A percentile compares a stretch with the other conserved stretches of the same genome.
Evolutionary conservation across 305 asterid species (phyloP).

Genomic region (Withania somnifera): DNA sequence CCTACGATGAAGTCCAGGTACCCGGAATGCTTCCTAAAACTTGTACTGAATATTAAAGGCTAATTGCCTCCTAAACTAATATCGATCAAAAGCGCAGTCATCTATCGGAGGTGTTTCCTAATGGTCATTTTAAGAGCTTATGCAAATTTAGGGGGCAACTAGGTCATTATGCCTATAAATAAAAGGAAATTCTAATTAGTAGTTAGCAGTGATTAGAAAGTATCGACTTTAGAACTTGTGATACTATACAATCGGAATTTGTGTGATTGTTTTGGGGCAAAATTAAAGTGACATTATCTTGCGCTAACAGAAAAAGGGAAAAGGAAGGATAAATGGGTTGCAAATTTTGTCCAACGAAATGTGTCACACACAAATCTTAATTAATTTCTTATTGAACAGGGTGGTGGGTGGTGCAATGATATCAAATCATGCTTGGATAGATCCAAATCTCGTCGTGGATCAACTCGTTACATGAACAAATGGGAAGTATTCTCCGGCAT

Average conservation of each 20-base stretch:
- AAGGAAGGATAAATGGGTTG: neutral
- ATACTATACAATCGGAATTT: too few species aligned
- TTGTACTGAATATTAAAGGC: neutral
- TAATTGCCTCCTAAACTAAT: too few species aligned
- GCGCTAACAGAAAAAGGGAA: neutral
- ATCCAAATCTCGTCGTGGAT: slow-evolving; percentile 70
- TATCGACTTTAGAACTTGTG: too few species aligned
- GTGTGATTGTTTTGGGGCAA: neutral
- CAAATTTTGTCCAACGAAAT: neutral
- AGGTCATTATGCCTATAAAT: too few species aligned
- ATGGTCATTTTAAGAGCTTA: too few species aligned
- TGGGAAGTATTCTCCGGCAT: slow-evolving; percentile 55
- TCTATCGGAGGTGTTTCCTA: neutral
- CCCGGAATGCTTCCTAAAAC: neutral
- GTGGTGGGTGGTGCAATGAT: slow-evolving; percentile 97
- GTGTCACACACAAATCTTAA: neutral
- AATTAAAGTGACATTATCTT: neutral
- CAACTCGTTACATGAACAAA: slow-evolving; percentile 55
- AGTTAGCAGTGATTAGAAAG: too few species aligned
- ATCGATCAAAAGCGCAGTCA: too few species aligned
- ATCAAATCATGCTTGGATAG: slow-evolving; percentile 70
- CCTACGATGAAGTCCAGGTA: too few species aligned
- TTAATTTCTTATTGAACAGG: slow-evolving; percentile 23
- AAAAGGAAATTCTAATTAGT: neutral
- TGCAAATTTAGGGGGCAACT: too few species aligned